Base-by-base conservation (phyloP, 1,284 basidiomycete species). In the Wolfiporia cocos region DNA sequence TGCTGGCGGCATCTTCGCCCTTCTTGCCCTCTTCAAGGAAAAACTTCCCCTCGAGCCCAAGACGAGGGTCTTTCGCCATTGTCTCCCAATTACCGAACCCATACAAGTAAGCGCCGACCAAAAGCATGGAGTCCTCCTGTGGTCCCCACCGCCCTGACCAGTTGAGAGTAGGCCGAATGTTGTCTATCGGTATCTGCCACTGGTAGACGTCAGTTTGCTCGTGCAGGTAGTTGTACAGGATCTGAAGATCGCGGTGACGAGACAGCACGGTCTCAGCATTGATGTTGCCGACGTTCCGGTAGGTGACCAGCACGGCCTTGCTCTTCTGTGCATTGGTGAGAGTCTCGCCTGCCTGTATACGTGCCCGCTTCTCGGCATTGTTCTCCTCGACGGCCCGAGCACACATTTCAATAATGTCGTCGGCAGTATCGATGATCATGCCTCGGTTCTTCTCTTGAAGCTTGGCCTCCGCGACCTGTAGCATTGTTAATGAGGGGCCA, bases 41-140 rank as follows among this genome's bases (percentile, higher is more conserved):
- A 69, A 99, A 95, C 62, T 95, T 96, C 63, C 87, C 92, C 3
- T 83, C 76, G 15, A 99, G 75, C 3, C 82, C 81, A 3, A 99
- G 80, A 42, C 81, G 78, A 2, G 80, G 65, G 62, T 99, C 96
- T 59, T 90, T 89, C 56, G 86, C 80, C 72, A 99, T 98, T 34
- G 79, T 74, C 60, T 99, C 96, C 96, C 96, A 99, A 52, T 88
- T 91, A 15, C 94, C 94, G 60, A 99, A 96, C 19, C 96, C 96
- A 55, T 99, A 88, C 37, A 86, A 63, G 74, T 79, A 98, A 15
- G 96, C 91, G 22, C 96, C 96, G 39, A 98, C 83, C 19, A 99
- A 76, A 11, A 99, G 74, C 78, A 92, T 90, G 2, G 93, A 85
- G 63, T 99, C 96, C 50, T 99, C 92, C 48, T 82, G 79, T 23